phyloP scores from a whole-genome alignment of 2,329 filamentous ascomycete species.

The Botrytis fragariae region DNA sequence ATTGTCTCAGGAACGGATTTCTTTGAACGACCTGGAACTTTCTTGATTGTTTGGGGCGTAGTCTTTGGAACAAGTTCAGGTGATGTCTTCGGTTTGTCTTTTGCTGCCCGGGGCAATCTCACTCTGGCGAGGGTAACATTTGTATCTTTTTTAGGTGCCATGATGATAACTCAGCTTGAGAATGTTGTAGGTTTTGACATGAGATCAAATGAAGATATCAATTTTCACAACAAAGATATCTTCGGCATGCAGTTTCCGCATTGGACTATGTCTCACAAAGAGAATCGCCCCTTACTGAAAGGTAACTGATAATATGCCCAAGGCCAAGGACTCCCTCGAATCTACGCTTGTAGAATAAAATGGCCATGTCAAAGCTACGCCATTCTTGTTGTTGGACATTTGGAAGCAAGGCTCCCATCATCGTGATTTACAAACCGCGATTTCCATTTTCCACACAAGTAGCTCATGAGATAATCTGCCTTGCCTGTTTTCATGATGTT shows the following conservation, averaged over 20 bases:
- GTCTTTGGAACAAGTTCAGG: conserved; percentile 1
- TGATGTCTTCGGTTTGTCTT: background rate
- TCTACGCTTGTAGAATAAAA: background rate
- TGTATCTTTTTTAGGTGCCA: background rate
- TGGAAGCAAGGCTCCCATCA: background rate
- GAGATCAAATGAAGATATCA: background rate
- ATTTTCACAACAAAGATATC: conserved; percentile 16
- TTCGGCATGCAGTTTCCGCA: conserved; percentile 14
- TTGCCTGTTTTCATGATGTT: background rate
- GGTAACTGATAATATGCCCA: background rate
- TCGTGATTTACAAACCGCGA: background rate
- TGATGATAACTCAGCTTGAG: background rate
- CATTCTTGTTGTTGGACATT: background rate
- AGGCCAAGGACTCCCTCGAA: background rate
- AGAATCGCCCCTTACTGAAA: background rate
- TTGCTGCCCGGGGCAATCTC: conserved; percentile 14
- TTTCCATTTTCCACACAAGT: background rate
- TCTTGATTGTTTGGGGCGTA: conserved; percentile 3
- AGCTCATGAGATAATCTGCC: background rate
- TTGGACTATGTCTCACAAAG: conserved; percentile 17
- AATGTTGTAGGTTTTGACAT: background rate
- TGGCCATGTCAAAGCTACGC: background rate
- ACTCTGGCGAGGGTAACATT: background rate
- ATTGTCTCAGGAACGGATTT: background rate
- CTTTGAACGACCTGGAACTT: background rate